Percentiles rank a stretch among this genome's conserved stretches.
Conservation (phyloP, 2,329 filamentous ascomycete genomes). For the Ilyonectria robusta region DNA sequence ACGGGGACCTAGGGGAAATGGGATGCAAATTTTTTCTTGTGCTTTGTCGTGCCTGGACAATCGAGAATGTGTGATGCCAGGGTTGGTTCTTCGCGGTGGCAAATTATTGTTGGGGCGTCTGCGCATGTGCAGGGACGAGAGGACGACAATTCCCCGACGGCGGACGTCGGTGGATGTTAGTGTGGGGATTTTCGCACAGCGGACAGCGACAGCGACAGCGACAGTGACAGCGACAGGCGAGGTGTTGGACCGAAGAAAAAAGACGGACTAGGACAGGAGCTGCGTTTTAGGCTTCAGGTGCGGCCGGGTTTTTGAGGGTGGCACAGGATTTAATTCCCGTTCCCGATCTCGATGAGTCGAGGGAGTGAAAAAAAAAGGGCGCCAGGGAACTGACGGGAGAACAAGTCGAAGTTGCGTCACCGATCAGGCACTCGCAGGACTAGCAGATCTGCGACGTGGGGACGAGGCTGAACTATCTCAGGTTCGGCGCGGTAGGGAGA, state of each 20-base stretch:
- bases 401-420: conserved; percentile 42
- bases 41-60: conserved; percentile 42
- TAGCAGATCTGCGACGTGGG: conserved; percentile 46
- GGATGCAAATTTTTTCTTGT: conserved; percentile 40
- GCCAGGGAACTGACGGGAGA: conserved; percentile 40
- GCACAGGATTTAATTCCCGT: conserved; percentile 20
- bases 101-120: conserved; percentile 44
- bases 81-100: conserved; percentile 44
- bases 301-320: conserved; percentile 19
- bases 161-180: conserved; percentile 26
- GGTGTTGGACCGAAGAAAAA: conserved; percentile 26
- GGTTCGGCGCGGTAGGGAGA: conserved; percentile 37
- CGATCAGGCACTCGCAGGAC: conserved; percentile 42
- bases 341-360: conserved; percentile 40
- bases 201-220: conserved; percentile 36
- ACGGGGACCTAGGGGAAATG: conserved; percentile 22
- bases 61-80: conserved; percentile 48
- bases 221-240: conserved; percentile 35
- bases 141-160: conserved; percentile 44
- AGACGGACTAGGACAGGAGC: not conserved
- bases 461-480: conserved; percentile 44
- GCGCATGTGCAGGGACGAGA: conserved; percentile 49
- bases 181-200: conserved; percentile 31
- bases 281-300: not conserved
- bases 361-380: conserved; percentile 33